Percentiles rank a stretch among this genome's conserved stretches.
Conservation (phyloP, 495 filamentous ascomycete species). For the Penicillium robsamsonii region DNA sequence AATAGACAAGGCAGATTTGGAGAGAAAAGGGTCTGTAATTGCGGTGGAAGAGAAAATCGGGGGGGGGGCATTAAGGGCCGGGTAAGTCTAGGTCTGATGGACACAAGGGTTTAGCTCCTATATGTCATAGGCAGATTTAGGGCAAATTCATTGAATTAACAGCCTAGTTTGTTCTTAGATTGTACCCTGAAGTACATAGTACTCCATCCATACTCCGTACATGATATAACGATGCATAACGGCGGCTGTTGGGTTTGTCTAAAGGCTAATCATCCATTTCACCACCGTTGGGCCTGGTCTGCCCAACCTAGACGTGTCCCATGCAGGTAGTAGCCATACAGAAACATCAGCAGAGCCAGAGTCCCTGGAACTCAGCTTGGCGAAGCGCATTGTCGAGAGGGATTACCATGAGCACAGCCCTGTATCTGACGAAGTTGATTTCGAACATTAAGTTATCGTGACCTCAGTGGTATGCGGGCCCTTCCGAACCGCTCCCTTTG, state of each 20-base stretch:
- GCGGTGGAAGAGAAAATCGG: conserved; percentile 26
- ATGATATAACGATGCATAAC: conserved; percentile 11
- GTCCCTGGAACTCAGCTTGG: conserved; percentile 16
- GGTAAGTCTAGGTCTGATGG: conserved; percentile 29
- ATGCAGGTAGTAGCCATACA: conserved; percentile 23
- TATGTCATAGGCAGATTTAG: conserved; percentile 14
- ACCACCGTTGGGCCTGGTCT: conserved; percentile 25
- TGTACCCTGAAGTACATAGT: too few relatives aligned
- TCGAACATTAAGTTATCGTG: conserved; percentile 5
- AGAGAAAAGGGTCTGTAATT: conserved; percentile 25
- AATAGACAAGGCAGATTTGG: conserved; percentile 41
- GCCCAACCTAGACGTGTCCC: conserved; percentile 26
- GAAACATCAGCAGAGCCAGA: conserved; percentile 10
- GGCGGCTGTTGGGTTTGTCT: conserved; percentile 22
- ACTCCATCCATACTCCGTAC: too few relatives aligned
- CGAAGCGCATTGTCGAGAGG: conserved; percentile 15
- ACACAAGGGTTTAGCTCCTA: conserved; percentile 34
- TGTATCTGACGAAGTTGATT: background rate
- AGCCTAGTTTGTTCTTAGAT: background rate
- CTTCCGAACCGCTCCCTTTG: conserved; percentile 21
- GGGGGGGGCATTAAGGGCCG: conserved; percentile 26
- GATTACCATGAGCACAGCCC: conserved; percentile 24
- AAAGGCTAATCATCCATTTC: conserved; percentile 25
- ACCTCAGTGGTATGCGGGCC: conserved; percentile 17
- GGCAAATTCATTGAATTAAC: background rate